Evolutionary conservation across 2,329 filamentous ascomycete species (phyloP), one percentile per base, ranked within the genome.

Genomic region (Fusarium sp.): DNA sequence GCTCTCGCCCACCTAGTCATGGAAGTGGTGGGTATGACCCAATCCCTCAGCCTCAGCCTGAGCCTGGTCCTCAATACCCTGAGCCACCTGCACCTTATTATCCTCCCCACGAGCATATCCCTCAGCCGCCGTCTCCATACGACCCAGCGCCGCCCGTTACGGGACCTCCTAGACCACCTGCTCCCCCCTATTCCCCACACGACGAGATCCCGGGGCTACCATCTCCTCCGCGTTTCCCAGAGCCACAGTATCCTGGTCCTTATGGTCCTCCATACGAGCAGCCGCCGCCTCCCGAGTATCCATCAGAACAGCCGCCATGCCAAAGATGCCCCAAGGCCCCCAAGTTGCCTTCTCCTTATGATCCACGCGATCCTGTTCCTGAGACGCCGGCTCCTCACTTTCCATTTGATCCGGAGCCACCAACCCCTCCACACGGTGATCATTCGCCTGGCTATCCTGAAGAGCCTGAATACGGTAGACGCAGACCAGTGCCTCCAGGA

Each of bases 71-170:
- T 44, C 41, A 25, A 9, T 40, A 15, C 9, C 32, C 48, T 18
- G 22, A 12, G 24, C 25, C 25, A 27, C 25, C 25, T 27, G 25
- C 25, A 27, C 25, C 25, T 24, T 7, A 24, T 24, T 24, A 24
- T 24, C 24, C 24, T 27, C 25, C 25, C 2, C 25, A 27, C 25
- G 25, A 27, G 25, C 9, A 27, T 27, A 10, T 27, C 25, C 25
- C 25, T 27, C 25, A 10, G 25, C 15, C 48, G 11, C 20, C 44
- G 16, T n/a, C 11, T n/a, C 18, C 34, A 38, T n/a, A 12, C 6
- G 18, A 38, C 0, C 34, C 16, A 1, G 32, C 16, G 5, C 16
- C 32, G 8, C 16, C 32, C 1, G 32, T 2, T 18, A 2, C 8
- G 10, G 32, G 32, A 18, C 32, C 32, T 34, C 32, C 32, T 34